Conservation (phyloP, 2,329 filamentous ascomycete genomes). For the Pseudopyrenochaeta lycopersici region DNA sequence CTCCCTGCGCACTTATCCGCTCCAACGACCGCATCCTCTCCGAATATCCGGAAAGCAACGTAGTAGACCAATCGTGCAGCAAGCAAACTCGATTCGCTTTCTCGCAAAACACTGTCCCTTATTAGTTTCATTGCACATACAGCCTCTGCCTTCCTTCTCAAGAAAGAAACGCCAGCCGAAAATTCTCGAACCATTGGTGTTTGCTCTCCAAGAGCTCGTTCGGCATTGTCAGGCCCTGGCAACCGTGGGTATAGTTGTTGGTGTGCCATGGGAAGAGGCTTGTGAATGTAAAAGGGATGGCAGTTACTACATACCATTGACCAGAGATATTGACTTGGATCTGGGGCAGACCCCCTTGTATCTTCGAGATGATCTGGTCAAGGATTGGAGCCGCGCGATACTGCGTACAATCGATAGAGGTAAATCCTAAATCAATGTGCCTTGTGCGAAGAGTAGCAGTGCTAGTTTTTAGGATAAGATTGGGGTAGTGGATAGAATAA, state of each 20-base stretch:
- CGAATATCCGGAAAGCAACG: too few relatives aligned
- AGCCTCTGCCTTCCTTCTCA: background rate
- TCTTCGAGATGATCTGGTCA: too few relatives aligned
- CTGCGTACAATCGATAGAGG: too few relatives aligned
- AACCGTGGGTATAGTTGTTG: background rate
- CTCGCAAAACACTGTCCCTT: background rate
- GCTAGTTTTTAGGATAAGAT: too few relatives aligned
- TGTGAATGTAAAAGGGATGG: background rate
- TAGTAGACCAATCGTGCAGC: background rate
- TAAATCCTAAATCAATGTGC: too few relatives aligned
- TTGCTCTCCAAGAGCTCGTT: background rate
- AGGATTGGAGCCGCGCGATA: too few relatives aligned
- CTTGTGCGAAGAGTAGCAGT: too few relatives aligned
- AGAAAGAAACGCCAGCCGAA: background rate
- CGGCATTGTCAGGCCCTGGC: background rate
- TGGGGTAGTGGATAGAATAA: too few relatives aligned
- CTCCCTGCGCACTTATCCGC: too few relatives aligned
- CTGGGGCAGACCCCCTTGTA: too few relatives aligned
- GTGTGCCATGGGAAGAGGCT: background rate
- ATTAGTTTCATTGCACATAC: background rate
- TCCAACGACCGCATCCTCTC: too few relatives aligned
- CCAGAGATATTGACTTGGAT: too few relatives aligned
- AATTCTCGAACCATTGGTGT: background rate
- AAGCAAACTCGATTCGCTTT: background rate
- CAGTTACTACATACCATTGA: background rate